Percentiles rank a stretch among this genome's conserved stretches.
phyloP scores from a whole-genome alignment of 768 basidiomycete genomes.

The Amanita exitialis region DNA sequence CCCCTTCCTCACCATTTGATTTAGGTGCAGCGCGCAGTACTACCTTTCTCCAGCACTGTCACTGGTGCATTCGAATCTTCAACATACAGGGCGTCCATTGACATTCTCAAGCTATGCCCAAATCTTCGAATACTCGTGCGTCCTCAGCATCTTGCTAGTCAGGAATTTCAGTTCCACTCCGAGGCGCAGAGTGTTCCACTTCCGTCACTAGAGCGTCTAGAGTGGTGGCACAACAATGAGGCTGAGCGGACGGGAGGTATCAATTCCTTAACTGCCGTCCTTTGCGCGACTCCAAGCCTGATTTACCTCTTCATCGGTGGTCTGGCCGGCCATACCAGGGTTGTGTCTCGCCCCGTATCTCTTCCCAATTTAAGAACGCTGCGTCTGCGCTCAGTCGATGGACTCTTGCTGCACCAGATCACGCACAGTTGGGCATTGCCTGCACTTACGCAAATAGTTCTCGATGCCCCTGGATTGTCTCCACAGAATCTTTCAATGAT shows the following conservation, averaged over 20 bases:
- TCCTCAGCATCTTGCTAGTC: constrained; percentile 21
- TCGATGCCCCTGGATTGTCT: constrained; percentile 31
- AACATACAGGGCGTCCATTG: constrained; percentile 24
- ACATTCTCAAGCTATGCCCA: constrained; percentile 39
- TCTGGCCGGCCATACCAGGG: constrained; percentile 19
- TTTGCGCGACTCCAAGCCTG: constrained; percentile 42
- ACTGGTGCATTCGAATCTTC: constrained; percentile 20
- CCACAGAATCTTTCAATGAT: constrained; percentile 29
- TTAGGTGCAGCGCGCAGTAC: constrained; percentile 44
- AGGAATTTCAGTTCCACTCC: constrained; percentile 38
- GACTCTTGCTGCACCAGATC: constrained; percentile 41
- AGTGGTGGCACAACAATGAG: constrained; percentile 56
- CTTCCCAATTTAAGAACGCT: constrained; percentile 43
- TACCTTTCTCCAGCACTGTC: constrained; percentile 47
- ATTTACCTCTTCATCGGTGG: constrained; percentile 51
- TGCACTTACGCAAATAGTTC: constrained; percentile 36
- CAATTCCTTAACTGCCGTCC: constrained; percentile 46
- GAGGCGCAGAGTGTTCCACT: constrained; percentile 36
- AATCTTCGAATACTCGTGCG: constrained; percentile 46
- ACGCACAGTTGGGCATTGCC: constrained; percentile 40
- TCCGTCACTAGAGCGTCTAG: constrained; percentile 46
- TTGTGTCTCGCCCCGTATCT: constrained; percentile 17
- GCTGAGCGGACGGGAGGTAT: constrained; percentile 58
- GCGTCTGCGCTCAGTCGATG: constrained; percentile 37
- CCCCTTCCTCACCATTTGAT: neutral